Percentiles rank a stretch among this genome's conserved stretches.
Conservation (phyloP, 352 stramenopile genomes). For the Globisporangium canariense region DNA sequence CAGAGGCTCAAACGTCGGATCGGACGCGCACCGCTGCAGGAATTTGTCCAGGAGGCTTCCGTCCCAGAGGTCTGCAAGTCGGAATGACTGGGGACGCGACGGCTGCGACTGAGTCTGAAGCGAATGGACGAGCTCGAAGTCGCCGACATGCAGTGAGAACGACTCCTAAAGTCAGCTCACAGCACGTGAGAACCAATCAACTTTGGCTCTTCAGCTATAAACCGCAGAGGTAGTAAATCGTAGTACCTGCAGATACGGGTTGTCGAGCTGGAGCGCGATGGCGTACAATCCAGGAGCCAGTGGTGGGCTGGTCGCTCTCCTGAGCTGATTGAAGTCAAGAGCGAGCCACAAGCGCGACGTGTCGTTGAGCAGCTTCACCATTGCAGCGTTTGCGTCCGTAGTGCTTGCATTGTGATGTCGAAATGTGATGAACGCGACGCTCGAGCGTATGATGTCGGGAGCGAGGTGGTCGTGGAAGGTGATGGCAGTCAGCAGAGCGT, state of each 20-base stretch:
- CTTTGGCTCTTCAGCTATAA: background rate
- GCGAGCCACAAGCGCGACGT: background rate
- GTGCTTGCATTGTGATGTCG: background rate
- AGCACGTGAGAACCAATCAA: background rate
- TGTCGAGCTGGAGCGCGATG: slow-evolving; percentile 13
- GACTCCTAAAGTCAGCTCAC: background rate
- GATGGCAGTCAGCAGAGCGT: background rate
- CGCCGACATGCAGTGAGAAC: slow-evolving; percentile 5
- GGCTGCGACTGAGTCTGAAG: background rate
- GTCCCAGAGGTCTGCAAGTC: slow-evolving; percentile 18
- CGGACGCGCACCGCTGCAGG: slow-evolving; percentile 20
- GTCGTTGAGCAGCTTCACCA: slow-evolving; percentile 2
- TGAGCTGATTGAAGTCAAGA: slow-evolving; percentile 10
- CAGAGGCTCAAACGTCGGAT: slow-evolving; percentile 27
- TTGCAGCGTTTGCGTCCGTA: background rate
- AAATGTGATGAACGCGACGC: background rate
- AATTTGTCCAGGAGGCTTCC: slow-evolving; percentile 24
- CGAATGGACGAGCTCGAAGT: background rate
- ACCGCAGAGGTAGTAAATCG: background rate
- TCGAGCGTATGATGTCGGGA: background rate
- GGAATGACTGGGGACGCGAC: background rate
- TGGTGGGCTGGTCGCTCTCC: background rate
- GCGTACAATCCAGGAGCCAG: background rate
- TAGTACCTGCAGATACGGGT: slow-evolving; percentile 12
- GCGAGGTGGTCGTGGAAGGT: slow-evolving; percentile 5